Evolutionary conservation across 495 filamentous ascomycete genomes (phyloP), one percentile per base, ranked within the genome.

Genomic region (Hyaloscypha finlandica): DNA sequence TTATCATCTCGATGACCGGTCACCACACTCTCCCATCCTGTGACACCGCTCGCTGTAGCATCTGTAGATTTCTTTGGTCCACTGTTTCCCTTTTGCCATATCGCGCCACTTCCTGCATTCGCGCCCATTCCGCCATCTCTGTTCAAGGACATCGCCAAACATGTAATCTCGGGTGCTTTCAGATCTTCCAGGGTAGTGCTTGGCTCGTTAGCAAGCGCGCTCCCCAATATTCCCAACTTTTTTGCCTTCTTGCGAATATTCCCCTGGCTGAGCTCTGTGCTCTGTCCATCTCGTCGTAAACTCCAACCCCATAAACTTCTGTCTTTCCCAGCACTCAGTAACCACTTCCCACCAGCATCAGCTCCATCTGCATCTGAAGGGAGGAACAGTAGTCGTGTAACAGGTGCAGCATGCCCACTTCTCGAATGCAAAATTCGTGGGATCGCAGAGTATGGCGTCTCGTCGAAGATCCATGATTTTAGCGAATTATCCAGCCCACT

Each of bases 11-110:
- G 86, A 76, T 99, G 95, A n/a, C 92, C 94, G 12, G 95, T 99
- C 1, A 99, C 84, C 19, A 99, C 87, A 73, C 93, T 97, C 75
- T 98, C 96, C 94, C 95, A 98, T 16, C 95, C 95, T 3, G 93
- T 95, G 72, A 85, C 85, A 52, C 85, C 87, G 59, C 87, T 90
- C 25, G 84, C 76, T 70, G 85, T 82, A 16, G 84, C 82, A 59
- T 84, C 80, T n/a, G 77, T 76, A 63, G 85, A 82, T 64, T 86
- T 87, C 65, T 80, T 79, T 66, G 82, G 79, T 64, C 76, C 81
- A 25, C 84, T 81, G 30, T 81, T 84, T 11, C 83, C 82, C 74
- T 92, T 94, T 57, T 91, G 87, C 93, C 93, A 97, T 29, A 94
- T 83, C 3, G 84, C 77, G 35, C 85, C 84, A 45, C 84, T 88